Conservation (phyloP, 495 filamentous ascomycete genomes). For the Aspergillus baeticus region DNA sequence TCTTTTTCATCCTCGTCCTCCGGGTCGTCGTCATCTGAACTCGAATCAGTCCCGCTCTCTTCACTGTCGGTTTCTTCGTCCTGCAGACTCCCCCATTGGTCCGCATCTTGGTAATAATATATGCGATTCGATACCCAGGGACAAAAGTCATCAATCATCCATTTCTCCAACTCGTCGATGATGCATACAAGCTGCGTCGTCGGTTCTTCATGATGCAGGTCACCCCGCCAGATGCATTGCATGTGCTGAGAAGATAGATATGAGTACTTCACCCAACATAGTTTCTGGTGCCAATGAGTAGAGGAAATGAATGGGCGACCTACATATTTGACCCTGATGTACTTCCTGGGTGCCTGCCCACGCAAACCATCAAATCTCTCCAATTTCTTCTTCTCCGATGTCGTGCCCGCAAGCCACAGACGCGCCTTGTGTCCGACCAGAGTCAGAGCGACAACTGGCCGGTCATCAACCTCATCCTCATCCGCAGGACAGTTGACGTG, state of each 20-base stretch:
- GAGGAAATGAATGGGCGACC: not conserved
- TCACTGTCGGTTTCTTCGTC: not conserved
- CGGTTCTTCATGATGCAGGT: not conserved
- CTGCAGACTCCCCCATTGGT: not conserved
- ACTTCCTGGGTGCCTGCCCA: not conserved
- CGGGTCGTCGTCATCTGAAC: not conserved
- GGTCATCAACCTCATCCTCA: not conserved
- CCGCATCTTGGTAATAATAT: not conserved
- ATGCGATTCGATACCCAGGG: conserved; percentile 2
- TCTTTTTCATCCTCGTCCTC: not conserved
- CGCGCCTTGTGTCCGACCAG: not conserved
- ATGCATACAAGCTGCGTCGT: conserved; percentile 3
- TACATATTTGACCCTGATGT: conserved; percentile 6
- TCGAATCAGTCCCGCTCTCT: not conserved
- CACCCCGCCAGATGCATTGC: conserved; percentile 12
- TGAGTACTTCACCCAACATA: not conserved
- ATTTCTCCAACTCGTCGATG: conserved; percentile 5
- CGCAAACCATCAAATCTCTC: not conserved
- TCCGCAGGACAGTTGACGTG: too few relatives aligned
- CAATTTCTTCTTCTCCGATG: not conserved
- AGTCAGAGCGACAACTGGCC: conserved; percentile 6
- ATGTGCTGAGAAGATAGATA: conserved; percentile 1
- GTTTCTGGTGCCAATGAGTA: too few relatives aligned
- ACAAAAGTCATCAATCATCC: conserved; percentile 1
- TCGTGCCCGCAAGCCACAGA: conserved; percentile 7